phyloP scores from a whole-genome alignment of 2,329 filamentous ascomycete genomes.

The Trichoderma simmonsii region DNA sequence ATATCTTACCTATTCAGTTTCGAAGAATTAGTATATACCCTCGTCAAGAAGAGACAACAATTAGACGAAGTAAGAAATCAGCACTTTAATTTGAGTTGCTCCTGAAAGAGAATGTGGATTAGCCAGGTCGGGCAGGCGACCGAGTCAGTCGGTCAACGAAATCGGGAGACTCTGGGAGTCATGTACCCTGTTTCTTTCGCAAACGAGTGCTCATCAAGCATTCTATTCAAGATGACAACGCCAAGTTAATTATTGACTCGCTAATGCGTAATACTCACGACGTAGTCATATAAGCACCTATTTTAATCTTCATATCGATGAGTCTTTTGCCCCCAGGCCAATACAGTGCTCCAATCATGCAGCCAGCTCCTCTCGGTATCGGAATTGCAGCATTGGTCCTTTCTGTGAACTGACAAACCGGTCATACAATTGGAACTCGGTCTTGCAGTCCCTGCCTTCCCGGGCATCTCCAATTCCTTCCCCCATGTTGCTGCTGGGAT shows the following conservation, averaged over 20 bases:
- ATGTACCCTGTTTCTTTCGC: neutral
- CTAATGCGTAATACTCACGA: neutral
- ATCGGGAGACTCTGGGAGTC: neutral
- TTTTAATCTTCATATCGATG: neutral
- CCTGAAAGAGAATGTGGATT: neutral
- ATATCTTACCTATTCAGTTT: neutral
- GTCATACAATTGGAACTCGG: slow-evolving; percentile 17
- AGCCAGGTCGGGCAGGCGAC: neutral
- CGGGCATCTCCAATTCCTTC: slow-evolving; percentile 3
- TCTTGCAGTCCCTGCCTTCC: slow-evolving; percentile 9
- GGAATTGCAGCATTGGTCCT: slow-evolving; percentile 18
- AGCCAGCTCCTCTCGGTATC: slow-evolving; percentile 15
- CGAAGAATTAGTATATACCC: neutral
- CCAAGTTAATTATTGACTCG: neutral
- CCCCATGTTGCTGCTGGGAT: slow-evolving; percentile 11
- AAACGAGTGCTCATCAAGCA: neutral
- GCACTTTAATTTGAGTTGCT: neutral
- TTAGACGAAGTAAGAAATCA: neutral
- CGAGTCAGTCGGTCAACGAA: neutral
- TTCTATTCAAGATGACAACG: neutral
- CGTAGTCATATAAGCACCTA: neutral
- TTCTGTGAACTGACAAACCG: slow-evolving; percentile 20
- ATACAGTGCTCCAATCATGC: neutral
- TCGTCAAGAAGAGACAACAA: neutral
- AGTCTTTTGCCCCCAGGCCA: neutral